Evolutionary conservation across 331 rosid species (phyloP), one percentile per base, ranked within the genome.

Genomic region (Arachis monticola): DNA sequence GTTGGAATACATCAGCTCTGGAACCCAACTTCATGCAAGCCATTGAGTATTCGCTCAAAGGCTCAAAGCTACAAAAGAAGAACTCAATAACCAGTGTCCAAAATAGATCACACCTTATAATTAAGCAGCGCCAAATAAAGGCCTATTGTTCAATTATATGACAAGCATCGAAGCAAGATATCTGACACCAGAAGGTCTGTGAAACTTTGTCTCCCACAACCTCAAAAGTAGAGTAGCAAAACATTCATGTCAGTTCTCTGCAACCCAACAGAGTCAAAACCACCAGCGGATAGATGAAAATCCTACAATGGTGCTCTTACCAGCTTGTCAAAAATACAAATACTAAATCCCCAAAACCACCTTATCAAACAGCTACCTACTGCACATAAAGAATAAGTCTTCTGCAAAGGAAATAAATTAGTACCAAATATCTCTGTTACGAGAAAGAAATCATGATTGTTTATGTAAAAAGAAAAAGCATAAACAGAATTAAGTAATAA

Each of bases 11-110:
- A 79, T 95, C 99, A 74, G 80, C 84, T 76, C 92, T 95, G 57
- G 99, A 95, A 79, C 99, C 98, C 90, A 95, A 78, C 83, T 92
- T 95, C 85, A 95, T 51, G 74, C 94, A 90, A 83, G 97, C 97
- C 99, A 95, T 95, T 38, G 41, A 38, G 41, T 38, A 38, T 38
- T 83, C 72, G 14, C 77, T 76, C 70, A 58, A 73, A 81, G 51
- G 14, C 77, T 76, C 70, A 58, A 73, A 81, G 51, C 78, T 59
- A 81, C 32, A 8, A 40, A 8, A 48, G 57, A 35, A 10, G 51
- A 73, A 60, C 70, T 76, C 47, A 46, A 71, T 3, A 67, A 17
- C 78, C 68, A 38, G n/a, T 74, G 57, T 64, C 14, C 60, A 45
- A 55, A 84, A 75, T 59, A 77, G 50, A 76, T 63, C 80, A 13